Evolutionary conservation across 805 yeast species (phyloP).

Genomic region (Kluyveromyces starmeri): DNA sequence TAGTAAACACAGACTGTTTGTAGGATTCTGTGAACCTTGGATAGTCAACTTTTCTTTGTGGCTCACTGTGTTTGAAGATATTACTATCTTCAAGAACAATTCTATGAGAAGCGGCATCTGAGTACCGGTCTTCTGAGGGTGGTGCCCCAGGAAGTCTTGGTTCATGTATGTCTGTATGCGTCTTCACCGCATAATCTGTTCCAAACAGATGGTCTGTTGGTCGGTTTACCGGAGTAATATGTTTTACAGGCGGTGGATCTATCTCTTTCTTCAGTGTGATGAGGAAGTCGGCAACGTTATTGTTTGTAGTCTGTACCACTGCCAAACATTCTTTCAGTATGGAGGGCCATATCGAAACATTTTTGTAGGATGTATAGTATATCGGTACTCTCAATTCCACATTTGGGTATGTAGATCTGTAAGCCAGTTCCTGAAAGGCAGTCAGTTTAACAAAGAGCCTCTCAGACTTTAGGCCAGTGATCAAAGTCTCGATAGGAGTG

Average conservation of each 20-base stretch:
- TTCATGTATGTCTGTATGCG: background rate
- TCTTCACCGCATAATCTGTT: constrained; percentile 21
- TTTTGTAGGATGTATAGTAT: constrained; percentile 40
- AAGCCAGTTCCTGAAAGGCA: constrained; percentile 71
- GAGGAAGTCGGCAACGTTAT: constrained; percentile 26
- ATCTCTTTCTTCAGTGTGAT: constrained; percentile 7
- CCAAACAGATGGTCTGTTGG: constrained; percentile 26
- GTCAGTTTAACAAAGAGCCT: constrained; percentile 46
- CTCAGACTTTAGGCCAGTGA: constrained; percentile 52
- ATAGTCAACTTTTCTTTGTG: constrained; percentile 4
- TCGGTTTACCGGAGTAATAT: background rate
- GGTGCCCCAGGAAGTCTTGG: constrained; percentile 14
- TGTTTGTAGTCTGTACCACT: constrained; percentile 42
- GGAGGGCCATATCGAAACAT: constrained; percentile 46
- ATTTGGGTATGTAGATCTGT: constrained; percentile 44
- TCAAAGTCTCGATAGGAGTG: constrained; percentile 52
- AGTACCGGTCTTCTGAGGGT: constrained; percentile 4
- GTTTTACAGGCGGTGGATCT: constrained; percentile 14
- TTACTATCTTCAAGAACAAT: constrained; percentile 19
- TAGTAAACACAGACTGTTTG: constrained; percentile 21
- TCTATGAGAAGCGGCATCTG: constrained; percentile 12
- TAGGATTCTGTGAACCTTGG: constrained; percentile 12
- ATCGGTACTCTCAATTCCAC: constrained; percentile 42
- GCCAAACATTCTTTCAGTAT: constrained; percentile 52
- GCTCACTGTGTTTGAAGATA: constrained; percentile 11